Evolutionary conservation across 2,329 filamentous ascomycete species (phyloP).

Genomic region (Apiospora malaysiana): DNA sequence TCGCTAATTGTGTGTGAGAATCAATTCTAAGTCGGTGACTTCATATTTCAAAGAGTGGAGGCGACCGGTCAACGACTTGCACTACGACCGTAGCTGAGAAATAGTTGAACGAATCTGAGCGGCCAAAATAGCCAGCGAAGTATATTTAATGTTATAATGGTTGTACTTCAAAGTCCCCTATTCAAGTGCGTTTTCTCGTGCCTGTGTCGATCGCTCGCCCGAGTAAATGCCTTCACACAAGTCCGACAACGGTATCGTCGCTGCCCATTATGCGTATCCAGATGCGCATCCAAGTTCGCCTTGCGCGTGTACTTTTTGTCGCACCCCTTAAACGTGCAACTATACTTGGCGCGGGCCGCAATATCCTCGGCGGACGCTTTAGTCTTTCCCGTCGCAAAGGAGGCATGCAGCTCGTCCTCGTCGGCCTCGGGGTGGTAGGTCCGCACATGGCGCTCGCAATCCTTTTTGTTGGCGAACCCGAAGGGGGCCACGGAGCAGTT

Average conservation of each 20-base stretch:
- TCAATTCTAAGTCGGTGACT: conserved; percentile 37
- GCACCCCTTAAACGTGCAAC: conserved; percentile 16
- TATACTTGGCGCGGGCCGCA: background rate
- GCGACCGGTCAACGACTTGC: conserved; percentile 36
- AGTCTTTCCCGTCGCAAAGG: conserved; percentile 1
- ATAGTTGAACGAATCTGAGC: conserved; percentile 33
- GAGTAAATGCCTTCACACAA: conserved; percentile 24
- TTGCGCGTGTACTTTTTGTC: conserved; percentile 20
- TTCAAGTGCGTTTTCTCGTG: conserved; percentile 25
- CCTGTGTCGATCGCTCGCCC: conserved; percentile 22
- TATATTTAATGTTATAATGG: too few species aligned
- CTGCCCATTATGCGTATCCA: conserved; percentile 23
- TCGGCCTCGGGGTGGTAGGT: background rate
- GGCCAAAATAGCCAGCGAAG: conserved; percentile 33
- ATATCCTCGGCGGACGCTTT: background rate
- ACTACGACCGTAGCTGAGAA: conserved; percentile 33
- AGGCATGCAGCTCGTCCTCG: background rate
- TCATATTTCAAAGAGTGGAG: conserved; percentile 40
- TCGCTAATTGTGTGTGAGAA: conserved; percentile 35
- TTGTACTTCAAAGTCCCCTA: too few species aligned
- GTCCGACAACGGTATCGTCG: background rate
- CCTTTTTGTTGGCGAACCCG: conserved; percentile 5
- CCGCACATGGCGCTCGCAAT: background rate
- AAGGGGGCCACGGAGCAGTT: background rate
- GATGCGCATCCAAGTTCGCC: conserved; percentile 15